Base-by-base conservation (phyloP, 1,139 yeast genomes). In the Geotrichum carabidarum region DNA sequence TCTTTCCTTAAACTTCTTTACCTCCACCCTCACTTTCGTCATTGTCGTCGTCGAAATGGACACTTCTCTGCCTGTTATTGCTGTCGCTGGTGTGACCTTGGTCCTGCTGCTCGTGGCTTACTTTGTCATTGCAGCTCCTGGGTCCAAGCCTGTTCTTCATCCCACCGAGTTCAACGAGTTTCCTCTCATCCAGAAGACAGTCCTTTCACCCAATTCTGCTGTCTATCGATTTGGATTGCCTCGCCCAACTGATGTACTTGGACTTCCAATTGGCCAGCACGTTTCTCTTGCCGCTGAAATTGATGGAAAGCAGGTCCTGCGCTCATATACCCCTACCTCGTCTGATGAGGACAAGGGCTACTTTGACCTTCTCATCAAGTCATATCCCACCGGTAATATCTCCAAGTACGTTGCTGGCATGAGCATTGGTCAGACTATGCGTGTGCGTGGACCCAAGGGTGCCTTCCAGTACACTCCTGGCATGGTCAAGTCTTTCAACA, bases 241-340 rank as follows among this genome's bases (percentile, higher is more conserved):
- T 51, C 77, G 78, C 60, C 75, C 82, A 44, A 76, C 81, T 50
- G 91, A 86, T 68, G 76, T 82, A 48, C 78, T 91, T 59, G 96
- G 96, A 6, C 78, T 91, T 62, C 96, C 96, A 54, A 84, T 88
- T 67, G 98, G 98, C 53, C 97, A 91, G 73, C 95, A 87, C 68
- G 83, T 89, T 66, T 57, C 62, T 27, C 56, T 67, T 35, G 35
- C 81, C 36, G 64, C 82, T 34, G 90, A 93, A 42, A 75, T 73
- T 47, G 96, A 85, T 55, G 95, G 84, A 51, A 87, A 88, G 73
- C 91, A 86, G 65, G 77, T 89, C 55, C 81, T 85, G 52, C 81
- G 96, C 69, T 86, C 95, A 9, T 91, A 91, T 74, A 91, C 98
- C 5, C 98, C 98, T 53, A 84, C 89, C 60, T 85, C 96, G 30